Evolutionary conservation across 2,329 filamentous ascomycete species (phyloP).

Genomic region (Diaporthe batatas): DNA sequence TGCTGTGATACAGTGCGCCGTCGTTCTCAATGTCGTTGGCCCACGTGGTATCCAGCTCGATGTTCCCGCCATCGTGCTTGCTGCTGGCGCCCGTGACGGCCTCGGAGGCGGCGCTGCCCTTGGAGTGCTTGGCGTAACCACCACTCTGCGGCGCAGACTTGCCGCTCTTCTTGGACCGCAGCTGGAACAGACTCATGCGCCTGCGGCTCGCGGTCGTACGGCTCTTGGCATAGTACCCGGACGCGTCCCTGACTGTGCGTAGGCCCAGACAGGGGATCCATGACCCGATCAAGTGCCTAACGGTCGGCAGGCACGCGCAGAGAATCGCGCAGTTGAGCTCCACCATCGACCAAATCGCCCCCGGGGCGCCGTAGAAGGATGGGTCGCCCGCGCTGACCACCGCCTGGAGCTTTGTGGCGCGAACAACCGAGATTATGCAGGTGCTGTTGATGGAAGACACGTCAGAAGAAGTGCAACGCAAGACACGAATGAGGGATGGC

Average conservation of each 20-base stretch:
- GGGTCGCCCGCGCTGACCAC: constrained; percentile 48
- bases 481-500: not conserved
- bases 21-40: constrained; percentile 28
- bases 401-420: constrained; percentile 50
- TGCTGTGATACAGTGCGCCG: constrained; percentile 31
- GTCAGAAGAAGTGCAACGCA: constrained; percentile 4
- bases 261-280: constrained; percentile 43
- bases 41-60: constrained; percentile 34
- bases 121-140: constrained; percentile 7
- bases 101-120: constrained; percentile 16
- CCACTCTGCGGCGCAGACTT: not conserved
- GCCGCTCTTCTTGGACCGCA: constrained; percentile 29
- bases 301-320: constrained; percentile 56
- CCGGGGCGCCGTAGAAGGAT: constrained; percentile 51
- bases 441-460: constrained; percentile 42
- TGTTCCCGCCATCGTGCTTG: not conserved
- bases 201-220: not conserved
- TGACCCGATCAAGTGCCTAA: constrained; percentile 50
- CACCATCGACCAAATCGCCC: constrained; percentile 54
- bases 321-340: constrained; percentile 57
- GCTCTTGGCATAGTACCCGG: constrained; percentile 12
- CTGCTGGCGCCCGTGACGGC: not conserved
- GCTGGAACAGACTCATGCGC: not conserved
- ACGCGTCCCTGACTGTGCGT: constrained; percentile 4
- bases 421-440: constrained; percentile 51